These are phyloP conservation scores for Cystofilobasidium capitatum DNA, from an alignment of 768 basidiomycete genomes.

Conservation along the genomic window DNA sequence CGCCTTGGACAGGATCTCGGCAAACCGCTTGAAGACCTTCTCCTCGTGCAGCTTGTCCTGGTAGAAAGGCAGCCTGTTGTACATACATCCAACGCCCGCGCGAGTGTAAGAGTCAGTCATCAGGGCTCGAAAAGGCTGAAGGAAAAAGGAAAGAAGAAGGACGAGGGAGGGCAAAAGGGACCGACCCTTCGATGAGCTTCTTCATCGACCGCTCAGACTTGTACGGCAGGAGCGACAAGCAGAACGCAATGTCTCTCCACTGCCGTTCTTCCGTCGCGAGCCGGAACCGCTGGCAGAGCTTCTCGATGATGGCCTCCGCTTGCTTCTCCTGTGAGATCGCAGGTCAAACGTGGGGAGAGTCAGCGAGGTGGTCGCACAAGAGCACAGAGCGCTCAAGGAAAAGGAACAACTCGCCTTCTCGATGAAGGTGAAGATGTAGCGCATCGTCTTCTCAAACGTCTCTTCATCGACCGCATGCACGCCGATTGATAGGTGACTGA, in stretches of 20 bases:
- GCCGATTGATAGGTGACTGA: slow-evolving; percentile 86
- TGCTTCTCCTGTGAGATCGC: slow-evolving; percentile 68
- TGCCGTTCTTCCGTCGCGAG: slow-evolving; percentile 79
- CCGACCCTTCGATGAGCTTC: slow-evolving; percentile 73
- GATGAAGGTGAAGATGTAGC: slow-evolving; percentile 90
- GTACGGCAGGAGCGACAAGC: slow-evolving; percentile 86
- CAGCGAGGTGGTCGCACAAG: neutral
- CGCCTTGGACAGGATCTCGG: slow-evolving; percentile 85
- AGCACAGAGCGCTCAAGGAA: neutral
- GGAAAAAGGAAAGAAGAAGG: neutral
- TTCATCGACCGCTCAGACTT: slow-evolving; percentile 94
- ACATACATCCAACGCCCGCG: no score
- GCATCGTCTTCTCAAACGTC: slow-evolving; percentile 81
- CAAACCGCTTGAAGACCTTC: slow-evolving; percentile 66
- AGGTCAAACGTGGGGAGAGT: neutral
- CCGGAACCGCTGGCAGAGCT: slow-evolving; percentile 91
- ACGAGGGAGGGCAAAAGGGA: neutral
- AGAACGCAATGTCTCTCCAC: slow-evolving; percentile 96
- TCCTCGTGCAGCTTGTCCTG: slow-evolving; percentile 91
- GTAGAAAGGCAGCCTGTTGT: slow-evolving; percentile 68
- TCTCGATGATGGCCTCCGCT: slow-evolving; percentile 94
- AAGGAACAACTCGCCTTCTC: slow-evolving; percentile 62
- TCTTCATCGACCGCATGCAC: slow-evolving; percentile 87
- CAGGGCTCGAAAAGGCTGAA: neutral
- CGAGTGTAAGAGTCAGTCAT: neutral